Base-by-base conservation (phyloP, 257 asterid genomes). In the Plantago major region DNA sequence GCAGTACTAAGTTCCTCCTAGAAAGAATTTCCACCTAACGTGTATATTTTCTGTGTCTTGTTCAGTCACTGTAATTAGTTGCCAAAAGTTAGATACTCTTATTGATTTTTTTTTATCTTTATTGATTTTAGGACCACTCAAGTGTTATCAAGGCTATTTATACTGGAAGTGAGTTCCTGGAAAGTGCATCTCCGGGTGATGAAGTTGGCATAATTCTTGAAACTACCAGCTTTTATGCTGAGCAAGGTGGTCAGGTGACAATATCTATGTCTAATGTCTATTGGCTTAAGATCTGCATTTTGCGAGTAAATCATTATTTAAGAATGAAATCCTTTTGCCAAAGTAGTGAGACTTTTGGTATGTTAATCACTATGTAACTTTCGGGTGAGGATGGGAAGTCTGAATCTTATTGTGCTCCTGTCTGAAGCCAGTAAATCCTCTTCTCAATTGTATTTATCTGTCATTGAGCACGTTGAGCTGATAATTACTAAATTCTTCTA, bases 221-320 rank as follows among this genome's bases (percentile, higher is more conserved):
- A 78, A 83, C 82, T 44, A 80, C 99, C 47, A 89, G 95, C 68
- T 93, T 93, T 76, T 93, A 93, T 72, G 95, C 97, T 40, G 97
- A 93, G 83, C 99, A 93, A 85, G 99, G 99, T 76, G 99, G 99
- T 82, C 99, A 93, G 98, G 98, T 91, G 74, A 68, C 55, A 43
- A 50, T 47, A 10, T 62, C 54, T 42, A 48, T 54, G 44, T 14
- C 45, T 52, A 37, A 50, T 50, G 57, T 61, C 16, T 37, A 4
- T 19, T 5, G 9, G 22, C 40, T 33, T 7, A 4, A 33, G 40
- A 4, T 16, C 17, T 50, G 55, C 9, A 46, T 46, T 10, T 46
- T 11, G 26, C 2, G 16, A 12, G 7, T 48, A 16, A 19, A 9
- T 44, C 12, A 44, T 44, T 7, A 13, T 13, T 10, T 13, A 13